These are phyloP conservation scores for Breviolum minutum DNA, from an alignment of 73 alveolate genomes.

Conservation along the genomic window DNA sequence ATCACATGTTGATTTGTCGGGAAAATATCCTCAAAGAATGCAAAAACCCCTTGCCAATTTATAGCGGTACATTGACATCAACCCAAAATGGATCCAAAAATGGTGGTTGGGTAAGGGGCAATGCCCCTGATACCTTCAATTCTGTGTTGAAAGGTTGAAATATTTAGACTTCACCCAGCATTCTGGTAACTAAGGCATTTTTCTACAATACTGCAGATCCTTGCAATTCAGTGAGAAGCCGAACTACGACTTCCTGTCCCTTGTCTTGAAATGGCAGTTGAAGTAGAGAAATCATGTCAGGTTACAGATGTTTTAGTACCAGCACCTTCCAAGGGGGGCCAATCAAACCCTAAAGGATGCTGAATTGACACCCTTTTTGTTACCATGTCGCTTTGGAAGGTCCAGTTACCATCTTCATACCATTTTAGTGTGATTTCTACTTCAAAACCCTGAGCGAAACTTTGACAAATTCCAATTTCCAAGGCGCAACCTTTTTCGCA, in stretches of 20 bases:
- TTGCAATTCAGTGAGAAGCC: constrained; percentile 76
- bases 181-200: neutral
- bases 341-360: no score
- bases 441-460: neutral
- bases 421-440: neutral
- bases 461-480: no score
- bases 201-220: constrained; percentile 39
- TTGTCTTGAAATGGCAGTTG: neutral
- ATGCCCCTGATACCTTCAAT: neutral
- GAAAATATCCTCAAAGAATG: neutral
- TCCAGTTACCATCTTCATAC: neutral
- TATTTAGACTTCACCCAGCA: neutral
- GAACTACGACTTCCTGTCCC: constrained; percentile 66
- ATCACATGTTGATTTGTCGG: neutral
- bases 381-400: neutral
- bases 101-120: neutral
- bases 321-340: no score
- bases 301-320: neutral
- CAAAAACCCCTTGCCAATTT: neutral
- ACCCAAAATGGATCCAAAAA: neutral
- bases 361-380: no score
- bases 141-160: neutral
- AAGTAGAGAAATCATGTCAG: neutral
- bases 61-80: no score
- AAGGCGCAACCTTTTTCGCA: constrained; percentile 76